Percentiles rank a stretch among this genome's conserved stretches.
Conservation (phyloP, 805 yeast genomes). For the Yamadazyma akitaensis region DNA sequence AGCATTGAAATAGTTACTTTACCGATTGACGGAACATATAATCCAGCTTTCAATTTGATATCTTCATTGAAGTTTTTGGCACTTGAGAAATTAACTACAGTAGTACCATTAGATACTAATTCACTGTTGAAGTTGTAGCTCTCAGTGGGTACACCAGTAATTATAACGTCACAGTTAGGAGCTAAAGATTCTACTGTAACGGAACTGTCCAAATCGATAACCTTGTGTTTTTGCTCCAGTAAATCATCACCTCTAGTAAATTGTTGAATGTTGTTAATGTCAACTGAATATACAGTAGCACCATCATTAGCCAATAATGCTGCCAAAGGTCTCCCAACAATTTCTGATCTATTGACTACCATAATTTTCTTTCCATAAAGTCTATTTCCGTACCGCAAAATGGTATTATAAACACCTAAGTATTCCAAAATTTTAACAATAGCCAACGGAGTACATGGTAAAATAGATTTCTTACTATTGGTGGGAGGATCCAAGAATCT, state of each 20-base stretch:
- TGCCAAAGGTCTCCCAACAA: slow-evolving; percentile 96
- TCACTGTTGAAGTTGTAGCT: slow-evolving; percentile 83
- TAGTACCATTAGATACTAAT: slow-evolving; percentile 80
- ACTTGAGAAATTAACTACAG: slow-evolving; percentile 84
- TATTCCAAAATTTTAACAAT: slow-evolving; percentile 90
- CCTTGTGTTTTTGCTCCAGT: slow-evolving; percentile 77
- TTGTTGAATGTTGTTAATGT: slow-evolving; percentile 80
- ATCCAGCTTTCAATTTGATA: slow-evolving; percentile 80
- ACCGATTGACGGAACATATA: slow-evolving; percentile 94
- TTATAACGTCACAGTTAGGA: slow-evolving; percentile 78
- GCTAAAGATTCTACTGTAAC: slow-evolving; percentile 62
- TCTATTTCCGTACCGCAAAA: slow-evolving; percentile 85
- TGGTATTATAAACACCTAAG: slow-evolving; percentile 78
- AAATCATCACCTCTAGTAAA: slow-evolving; percentile 94
- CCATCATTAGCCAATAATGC: slow-evolving; percentile 96
- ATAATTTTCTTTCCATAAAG: slow-evolving; percentile 90
- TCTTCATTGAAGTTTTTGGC: slow-evolving; percentile 82
- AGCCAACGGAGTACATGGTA: slow-evolving; percentile 97
- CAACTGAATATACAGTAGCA: slow-evolving; percentile 91
- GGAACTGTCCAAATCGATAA: slow-evolving; percentile 49
- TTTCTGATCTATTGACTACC: slow-evolving; percentile 90
- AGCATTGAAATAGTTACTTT: slow-evolving; percentile 96
- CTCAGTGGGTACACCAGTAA: slow-evolving; percentile 92
- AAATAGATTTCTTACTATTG: slow-evolving; percentile 69
- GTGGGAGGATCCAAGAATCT: slow-evolving; percentile 74